A percentile compares a stretch with the other conserved stretches of the same genome.
phyloP scores from a whole-genome alignment of 2,329 filamentous ascomycete genomes.

The Orbilia oligospora region DNA sequence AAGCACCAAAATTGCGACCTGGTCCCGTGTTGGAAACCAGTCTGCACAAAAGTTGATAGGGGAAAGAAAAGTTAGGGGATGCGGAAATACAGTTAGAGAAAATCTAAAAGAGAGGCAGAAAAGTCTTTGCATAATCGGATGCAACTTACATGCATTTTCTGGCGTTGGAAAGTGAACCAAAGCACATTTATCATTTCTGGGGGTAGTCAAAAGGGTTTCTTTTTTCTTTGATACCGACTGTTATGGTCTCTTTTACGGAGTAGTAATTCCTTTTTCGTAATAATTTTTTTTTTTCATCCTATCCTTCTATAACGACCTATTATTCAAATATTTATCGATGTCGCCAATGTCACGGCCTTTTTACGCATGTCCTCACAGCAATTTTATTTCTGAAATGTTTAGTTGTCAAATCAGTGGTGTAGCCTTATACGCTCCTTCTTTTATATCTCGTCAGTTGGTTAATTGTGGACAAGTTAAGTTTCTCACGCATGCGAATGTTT shows the following conservation, averaged over 20 bases:
- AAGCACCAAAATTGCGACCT: not conserved
- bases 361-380: not conserved
- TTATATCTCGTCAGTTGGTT: slow-evolving; percentile 2
- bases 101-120: slow-evolving; percentile 22
- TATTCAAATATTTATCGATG: not conserved
- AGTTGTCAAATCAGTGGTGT: not conserved
- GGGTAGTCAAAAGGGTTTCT: slow-evolving; percentile 37
- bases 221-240: slow-evolving; percentile 7
- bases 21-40: slow-evolving; percentile 2
- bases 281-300: slow-evolving; percentile 10
- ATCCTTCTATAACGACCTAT: slow-evolving; percentile 10
- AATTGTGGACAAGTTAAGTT: slow-evolving; percentile 7
- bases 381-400: not conserved
- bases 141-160: slow-evolving; percentile 41
- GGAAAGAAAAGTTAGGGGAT: not conserved
- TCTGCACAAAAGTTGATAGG: slow-evolving; percentile 18
- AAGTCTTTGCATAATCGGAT: slow-evolving; percentile 37
- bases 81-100: slow-evolving; percentile 23
- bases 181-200: slow-evolving; percentile 39
- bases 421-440: slow-evolving; percentile 5
- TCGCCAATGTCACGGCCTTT: not conserved
- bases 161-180: slow-evolving; percentile 52
- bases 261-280: slow-evolving; percentile 7
- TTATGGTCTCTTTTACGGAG: slow-evolving; percentile 14
- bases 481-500: slow-evolving; percentile 3